These are phyloP conservation scores for Diversispora eburnea DNA, from an alignment of 192 early-diverging fungal genomes.

Conservation along the genomic window DNA sequence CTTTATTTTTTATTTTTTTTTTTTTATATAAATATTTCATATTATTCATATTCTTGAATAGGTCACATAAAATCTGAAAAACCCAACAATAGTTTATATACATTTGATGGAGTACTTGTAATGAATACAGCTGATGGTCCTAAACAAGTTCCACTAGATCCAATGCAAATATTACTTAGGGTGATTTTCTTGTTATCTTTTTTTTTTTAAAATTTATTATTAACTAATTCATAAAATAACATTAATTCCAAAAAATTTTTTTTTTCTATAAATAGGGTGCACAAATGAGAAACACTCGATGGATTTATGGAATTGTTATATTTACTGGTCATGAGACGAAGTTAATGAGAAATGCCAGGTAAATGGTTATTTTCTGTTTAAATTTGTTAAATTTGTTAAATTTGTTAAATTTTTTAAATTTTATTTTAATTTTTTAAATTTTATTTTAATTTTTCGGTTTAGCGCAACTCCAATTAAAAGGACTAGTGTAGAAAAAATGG, in stretches of 20 bases:
- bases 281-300: conserved; percentile 88
- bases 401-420: not conserved
- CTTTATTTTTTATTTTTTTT: not conserved
- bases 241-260: conserved; percentile 1
- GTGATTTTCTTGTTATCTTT: conserved; percentile 26
- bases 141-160: conserved; percentile 82
- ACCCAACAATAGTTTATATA: conserved; percentile 96
- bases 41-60: conserved; percentile 7
- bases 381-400: too few relatives aligned
- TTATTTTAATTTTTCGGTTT: not conserved
- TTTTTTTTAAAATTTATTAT: not conserved
- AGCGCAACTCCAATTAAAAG: conserved; percentile 88
- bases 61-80: conserved; percentile 87
- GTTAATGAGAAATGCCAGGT: conserved; percentile 90
- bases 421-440: not conserved
- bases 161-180: conserved; percentile 87
- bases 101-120: conserved; percentile 78
- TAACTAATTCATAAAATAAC: not conserved
- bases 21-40: not conserved
- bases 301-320: conserved; percentile 90
- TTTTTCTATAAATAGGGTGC: conserved; percentile 59
- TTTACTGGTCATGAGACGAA: conserved; percentile 99
- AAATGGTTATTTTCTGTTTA: too few relatives aligned
- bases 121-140: conserved; percentile 46
- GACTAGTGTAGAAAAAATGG: conserved; percentile 84